phyloP scores from a whole-genome alignment of 768 basidiomycete species.

The Sutorius australiensis region DNA sequence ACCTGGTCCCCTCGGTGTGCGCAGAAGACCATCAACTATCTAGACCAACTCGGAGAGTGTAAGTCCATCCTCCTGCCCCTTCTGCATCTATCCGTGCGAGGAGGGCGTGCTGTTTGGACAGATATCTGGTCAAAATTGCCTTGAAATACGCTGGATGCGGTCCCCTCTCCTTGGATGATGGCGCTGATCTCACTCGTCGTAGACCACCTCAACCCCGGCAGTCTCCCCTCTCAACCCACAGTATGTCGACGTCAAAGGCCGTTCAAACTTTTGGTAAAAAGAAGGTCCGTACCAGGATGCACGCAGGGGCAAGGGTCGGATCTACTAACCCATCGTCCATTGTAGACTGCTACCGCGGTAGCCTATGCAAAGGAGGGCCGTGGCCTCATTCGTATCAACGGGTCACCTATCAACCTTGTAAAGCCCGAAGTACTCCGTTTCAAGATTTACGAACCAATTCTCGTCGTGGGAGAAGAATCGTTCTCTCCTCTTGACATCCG shows the following conservation, averaged over 20 bases:
- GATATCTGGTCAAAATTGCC: constrained; percentile 20
- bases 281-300: constrained; percentile 59
- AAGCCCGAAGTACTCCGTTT: constrained; percentile 94
- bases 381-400: constrained; percentile 95
- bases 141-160: constrained; percentile 39
- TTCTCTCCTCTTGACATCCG: constrained; percentile 91
- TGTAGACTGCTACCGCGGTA: constrained; percentile 94
- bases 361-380: constrained; percentile 95
- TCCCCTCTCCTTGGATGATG: constrained; percentile 35
- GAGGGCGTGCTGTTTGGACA: background rate
- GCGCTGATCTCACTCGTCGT: constrained; percentile 18
- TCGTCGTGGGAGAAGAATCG: constrained; percentile 87
- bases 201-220: constrained; percentile 19
- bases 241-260: constrained; percentile 79
- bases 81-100: background rate
- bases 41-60: constrained; percentile 37
- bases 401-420: constrained; percentile 92
- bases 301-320: background rate
- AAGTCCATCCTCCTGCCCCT: constrained; percentile 26
- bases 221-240: constrained; percentile 31
- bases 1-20: no score
- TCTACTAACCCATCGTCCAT: constrained; percentile 2
- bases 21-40: constrained; percentile 20
- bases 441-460: constrained; percentile 97
- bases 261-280: constrained; percentile 99